A percentile compares a stretch with the other conserved stretches of the same genome.
Conservation (phyloP, 2,329 filamentous ascomycete genomes). For the Paraphaeosphaeria minitans region DNA sequence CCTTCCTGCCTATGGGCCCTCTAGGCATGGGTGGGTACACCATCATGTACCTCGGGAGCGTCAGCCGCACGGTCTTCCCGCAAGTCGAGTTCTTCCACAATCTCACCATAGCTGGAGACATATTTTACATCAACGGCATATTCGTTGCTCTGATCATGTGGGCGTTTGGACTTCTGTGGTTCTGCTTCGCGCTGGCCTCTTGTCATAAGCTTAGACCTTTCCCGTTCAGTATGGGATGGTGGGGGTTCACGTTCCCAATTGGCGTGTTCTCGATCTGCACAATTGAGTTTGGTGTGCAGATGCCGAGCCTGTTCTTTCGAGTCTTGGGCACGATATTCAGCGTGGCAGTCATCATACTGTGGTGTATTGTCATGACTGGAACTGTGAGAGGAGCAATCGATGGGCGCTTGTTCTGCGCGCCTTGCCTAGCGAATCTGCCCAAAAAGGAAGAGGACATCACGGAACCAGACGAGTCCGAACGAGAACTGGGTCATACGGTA, state of each 20-base stretch:
- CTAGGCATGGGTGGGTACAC: conserved; percentile 62
- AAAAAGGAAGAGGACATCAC: conserved; percentile 22
- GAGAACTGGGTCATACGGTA: conserved; percentile 9
- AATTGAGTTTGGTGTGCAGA: conserved; percentile 55
- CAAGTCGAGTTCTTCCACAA: no score
- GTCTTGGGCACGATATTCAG: conserved; percentile 61
- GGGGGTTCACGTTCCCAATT: conserved; percentile 65
- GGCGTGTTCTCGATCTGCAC: conserved; percentile 61
- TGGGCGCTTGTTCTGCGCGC: conserved; percentile 60
- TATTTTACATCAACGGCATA: no score
- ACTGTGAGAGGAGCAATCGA: conserved; percentile 56
- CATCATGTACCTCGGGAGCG: no score
- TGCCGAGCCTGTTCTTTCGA: conserved; percentile 61
- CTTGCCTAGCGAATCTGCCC: conserved; percentile 52
- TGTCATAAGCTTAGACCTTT: conserved; percentile 27
- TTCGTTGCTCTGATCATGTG: no score
- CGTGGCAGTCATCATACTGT: conserved; percentile 58
- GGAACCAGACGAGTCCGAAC: conserved; percentile 13
- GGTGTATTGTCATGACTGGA: conserved; percentile 59
- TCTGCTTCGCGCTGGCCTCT: no score
- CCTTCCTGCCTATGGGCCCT: conserved; percentile 70
- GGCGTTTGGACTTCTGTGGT: no score
- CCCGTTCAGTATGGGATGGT: conserved; percentile 68
- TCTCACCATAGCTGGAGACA: no score
- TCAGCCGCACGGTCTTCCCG: no score